Conservation (phyloP, 2,329 filamentous ascomycete species). For the Teratosphaeria gauchensis region DNA sequence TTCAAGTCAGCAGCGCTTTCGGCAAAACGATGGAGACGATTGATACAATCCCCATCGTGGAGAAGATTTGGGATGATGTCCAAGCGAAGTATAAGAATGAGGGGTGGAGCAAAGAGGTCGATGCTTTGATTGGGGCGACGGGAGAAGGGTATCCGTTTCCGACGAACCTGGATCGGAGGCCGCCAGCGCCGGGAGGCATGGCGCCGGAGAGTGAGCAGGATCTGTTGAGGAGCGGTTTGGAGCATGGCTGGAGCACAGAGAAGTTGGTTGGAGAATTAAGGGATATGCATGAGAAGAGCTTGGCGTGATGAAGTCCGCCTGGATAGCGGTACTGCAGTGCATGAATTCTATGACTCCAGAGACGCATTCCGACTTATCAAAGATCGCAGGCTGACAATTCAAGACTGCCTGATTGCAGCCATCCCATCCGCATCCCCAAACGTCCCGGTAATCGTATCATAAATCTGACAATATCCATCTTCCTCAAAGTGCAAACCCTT, state of each 20-base stretch:
- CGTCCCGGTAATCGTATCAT: neutral
- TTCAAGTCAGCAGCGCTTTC: slow-evolving; percentile 54
- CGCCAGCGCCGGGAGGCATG: slow-evolving; percentile 49
- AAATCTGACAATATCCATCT: neutral
- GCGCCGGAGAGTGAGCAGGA: slow-evolving; percentile 52
- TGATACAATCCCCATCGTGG: slow-evolving; percentile 42
- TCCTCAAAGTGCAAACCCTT: neutral
- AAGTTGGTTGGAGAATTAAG: slow-evolving; percentile 28
- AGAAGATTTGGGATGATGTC: slow-evolving; percentile 37
- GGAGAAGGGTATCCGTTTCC: slow-evolving; percentile 54
- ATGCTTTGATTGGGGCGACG: slow-evolving; percentile 42
- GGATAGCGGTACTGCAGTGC: too few relatives aligned
- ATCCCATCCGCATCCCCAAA: neutral
- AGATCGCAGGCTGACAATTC: neutral
- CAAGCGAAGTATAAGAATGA: slow-evolving; percentile 23
- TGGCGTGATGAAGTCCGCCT: slow-evolving; percentile 4
- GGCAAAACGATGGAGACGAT: slow-evolving; percentile 56
- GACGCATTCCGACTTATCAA: too few relatives aligned
- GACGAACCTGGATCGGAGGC: slow-evolving; percentile 49
- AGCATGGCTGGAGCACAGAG: slow-evolving; percentile 31
- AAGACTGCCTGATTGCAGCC: neutral
- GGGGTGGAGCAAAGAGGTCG: slow-evolving; percentile 34
- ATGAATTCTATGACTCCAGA: too few relatives aligned
- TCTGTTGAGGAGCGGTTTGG: slow-evolving; percentile 37
- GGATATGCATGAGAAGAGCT: slow-evolving; percentile 16